These are phyloP conservation scores for Reutealis trisperma DNA, from an alignment of 345 rosid genomes.

Conservation along the genomic window DNA sequence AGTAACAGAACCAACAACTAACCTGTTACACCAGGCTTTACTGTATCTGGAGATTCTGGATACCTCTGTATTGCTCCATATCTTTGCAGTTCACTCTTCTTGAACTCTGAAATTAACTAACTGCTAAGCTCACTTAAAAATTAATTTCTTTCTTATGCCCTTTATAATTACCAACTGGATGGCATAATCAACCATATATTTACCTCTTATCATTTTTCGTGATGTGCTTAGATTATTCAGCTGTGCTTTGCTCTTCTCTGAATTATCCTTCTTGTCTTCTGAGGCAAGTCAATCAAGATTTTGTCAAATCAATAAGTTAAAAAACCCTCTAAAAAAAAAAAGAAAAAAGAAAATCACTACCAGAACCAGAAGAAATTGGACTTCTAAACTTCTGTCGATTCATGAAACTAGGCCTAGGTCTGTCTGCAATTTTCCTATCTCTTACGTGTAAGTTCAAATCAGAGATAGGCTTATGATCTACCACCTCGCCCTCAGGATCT, in stretches of 20 bases:
- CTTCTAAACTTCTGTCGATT: constrained; percentile 42
- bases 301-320: constrained; percentile 9
- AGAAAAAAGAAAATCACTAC: constrained; percentile 24
- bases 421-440: constrained; percentile 24
- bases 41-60: constrained; percentile 44
- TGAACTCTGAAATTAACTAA: constrained; percentile 53
- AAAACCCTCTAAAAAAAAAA: neutral
- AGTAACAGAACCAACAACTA: constrained; percentile 17
- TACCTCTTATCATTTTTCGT: constrained; percentile 65
- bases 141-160: too few species aligned
- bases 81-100: constrained; percentile 60
- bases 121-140: constrained; percentile 4
- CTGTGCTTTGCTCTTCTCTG: constrained; percentile 30
- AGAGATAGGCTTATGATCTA: constrained; percentile 19
- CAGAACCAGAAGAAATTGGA: constrained; percentile 48
- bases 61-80: constrained; percentile 38
- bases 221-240: constrained; percentile 50
- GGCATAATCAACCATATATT: neutral
- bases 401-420: constrained; percentile 25
- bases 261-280: constrained; percentile 32
- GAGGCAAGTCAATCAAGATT: neutral
- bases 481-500: constrained; percentile 43
- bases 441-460: constrained; percentile 24
- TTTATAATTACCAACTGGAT: neutral
- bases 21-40: constrained; percentile 47